Conservation (phyloP, 495 filamentous ascomycete genomes). For the Neurospora terricola region DNA sequence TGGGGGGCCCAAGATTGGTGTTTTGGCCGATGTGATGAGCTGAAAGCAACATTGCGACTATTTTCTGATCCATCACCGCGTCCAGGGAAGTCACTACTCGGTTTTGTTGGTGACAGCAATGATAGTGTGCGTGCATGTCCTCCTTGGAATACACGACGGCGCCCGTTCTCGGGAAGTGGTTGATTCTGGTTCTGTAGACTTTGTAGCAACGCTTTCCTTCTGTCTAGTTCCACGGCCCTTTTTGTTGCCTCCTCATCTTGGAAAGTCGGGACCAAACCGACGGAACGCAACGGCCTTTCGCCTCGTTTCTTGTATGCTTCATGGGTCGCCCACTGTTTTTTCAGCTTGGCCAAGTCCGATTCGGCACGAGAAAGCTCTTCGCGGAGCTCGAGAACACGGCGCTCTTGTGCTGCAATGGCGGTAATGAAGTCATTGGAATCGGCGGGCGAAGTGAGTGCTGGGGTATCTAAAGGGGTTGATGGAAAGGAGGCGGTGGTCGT, state of each 20-base stretch:
- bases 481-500: constrained; percentile 32
- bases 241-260: constrained; percentile 30
- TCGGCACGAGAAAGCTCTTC: constrained; percentile 83
- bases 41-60: constrained; percentile 11
- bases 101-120: constrained; percentile 59
- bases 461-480: constrained; percentile 35
- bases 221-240: constrained; percentile 43
- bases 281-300: constrained; percentile 43
- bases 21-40: constrained; percentile 23
- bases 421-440: constrained; percentile 75
- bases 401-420: constrained; percentile 83
- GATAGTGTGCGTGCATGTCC: constrained; percentile 71
- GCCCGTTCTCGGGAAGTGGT: constrained; percentile 24
- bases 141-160: constrained; percentile 41
- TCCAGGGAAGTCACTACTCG: constrained; percentile 11
- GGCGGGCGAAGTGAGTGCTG: constrained; percentile 38
- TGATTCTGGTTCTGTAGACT: constrained; percentile 44
- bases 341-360: constrained; percentile 60
- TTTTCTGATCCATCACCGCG: constrained; percentile 5
- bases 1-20: constrained; percentile 39
- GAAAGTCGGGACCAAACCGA: constrained; percentile 17
- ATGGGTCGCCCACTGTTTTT: constrained; percentile 70
- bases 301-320: constrained; percentile 70
- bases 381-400: constrained; percentile 81
- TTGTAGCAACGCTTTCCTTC: constrained; percentile 50